Percentiles rank a stretch among this genome's conserved stretches.
phyloP scores from a whole-genome alignment of 805 yeast species.

The Myxozyma nipponensis region DNA sequence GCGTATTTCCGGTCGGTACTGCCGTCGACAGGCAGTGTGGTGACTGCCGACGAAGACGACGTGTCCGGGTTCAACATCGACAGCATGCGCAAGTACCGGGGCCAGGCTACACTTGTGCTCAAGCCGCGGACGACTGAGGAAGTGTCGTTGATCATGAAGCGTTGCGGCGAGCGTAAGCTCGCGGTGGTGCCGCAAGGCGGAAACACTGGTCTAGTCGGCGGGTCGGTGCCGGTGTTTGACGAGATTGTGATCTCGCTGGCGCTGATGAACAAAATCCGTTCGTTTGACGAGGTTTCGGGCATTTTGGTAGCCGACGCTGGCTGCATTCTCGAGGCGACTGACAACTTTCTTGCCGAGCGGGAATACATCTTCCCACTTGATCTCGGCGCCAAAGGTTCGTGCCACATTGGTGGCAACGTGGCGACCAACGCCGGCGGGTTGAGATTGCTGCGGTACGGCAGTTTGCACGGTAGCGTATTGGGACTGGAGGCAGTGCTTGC shows the following conservation, averaged over 20 bases:
- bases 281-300: conserved; percentile 79
- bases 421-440: conserved; percentile 97
- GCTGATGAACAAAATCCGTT: conserved; percentile 69
- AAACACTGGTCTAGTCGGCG: conserved; percentile 94
- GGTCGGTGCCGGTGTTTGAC: conserved; percentile 87
- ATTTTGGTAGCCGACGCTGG: conserved; percentile 89
- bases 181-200: conserved; percentile 98
- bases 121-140: conserved; percentile 80
- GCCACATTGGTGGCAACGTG: conserved; percentile 91
- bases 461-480: conserved; percentile 84
- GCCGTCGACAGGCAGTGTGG: conserved; percentile 42
- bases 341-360: conserved; percentile 66
- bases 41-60: conserved; percentile 56
- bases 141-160: conserved; percentile 67
- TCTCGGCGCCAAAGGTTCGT: conserved; percentile 94
- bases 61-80: conserved; percentile 76
- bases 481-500: conserved; percentile 93
- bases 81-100: conserved; percentile 90
- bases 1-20: conserved; percentile 58
- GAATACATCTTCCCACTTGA: conserved; percentile 92
- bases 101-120: conserved; percentile 75
- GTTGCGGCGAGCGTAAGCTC: conserved; percentile 69
- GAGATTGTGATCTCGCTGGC: conserved; percentile 74
- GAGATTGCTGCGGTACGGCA: conserved; percentile 80
- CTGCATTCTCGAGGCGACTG: conserved; percentile 80